Evolutionary conservation across 2,329 filamentous ascomycete genomes (phyloP).

Genomic region (Xylariales sp.): DNA sequence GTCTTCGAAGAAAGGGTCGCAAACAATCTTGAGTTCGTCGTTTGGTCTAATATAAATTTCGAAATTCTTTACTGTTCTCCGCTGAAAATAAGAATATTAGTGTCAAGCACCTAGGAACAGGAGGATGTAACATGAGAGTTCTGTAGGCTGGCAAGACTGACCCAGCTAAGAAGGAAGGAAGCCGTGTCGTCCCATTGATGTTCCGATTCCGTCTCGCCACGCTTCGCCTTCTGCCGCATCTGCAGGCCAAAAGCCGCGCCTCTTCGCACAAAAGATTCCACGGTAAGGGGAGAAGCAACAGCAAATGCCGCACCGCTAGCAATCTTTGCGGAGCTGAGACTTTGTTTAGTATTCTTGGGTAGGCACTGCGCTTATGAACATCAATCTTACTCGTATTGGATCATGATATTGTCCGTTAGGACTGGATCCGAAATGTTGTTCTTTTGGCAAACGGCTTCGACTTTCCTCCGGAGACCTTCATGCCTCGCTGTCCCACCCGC

Average conservation of each 20-base stretch:
- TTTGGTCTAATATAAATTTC: not conserved
- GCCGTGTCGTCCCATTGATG: constrained; percentile 7
- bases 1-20: constrained; percentile 12
- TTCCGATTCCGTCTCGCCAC: not conserved
- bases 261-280: constrained; percentile 10
- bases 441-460: constrained; percentile 1
- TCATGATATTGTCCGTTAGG: constrained; percentile 4
- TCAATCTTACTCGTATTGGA: constrained; percentile 1
- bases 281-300: constrained; percentile 1
- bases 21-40: constrained; percentile 10
- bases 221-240: constrained; percentile 1
- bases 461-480: constrained; percentile 2
- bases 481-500: constrained; percentile 8
- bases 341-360: not conserved
- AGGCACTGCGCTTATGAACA: not conserved
- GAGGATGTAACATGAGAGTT: not conserved
- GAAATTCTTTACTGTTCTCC: not conserved
- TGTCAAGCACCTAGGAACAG: not conserved
- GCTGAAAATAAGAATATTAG: not conserved
- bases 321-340: constrained; percentile 10
- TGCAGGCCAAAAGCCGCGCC: constrained; percentile 12
- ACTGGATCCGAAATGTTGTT: constrained; percentile 5
- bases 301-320: constrained; percentile 12
- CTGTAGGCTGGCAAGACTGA: not conserved
- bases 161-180: constrained; percentile 5